These are phyloP conservation scores for Gossypium stocksii DNA, from an alignment of 345 rosid genomes.

Conservation along the genomic window DNA sequence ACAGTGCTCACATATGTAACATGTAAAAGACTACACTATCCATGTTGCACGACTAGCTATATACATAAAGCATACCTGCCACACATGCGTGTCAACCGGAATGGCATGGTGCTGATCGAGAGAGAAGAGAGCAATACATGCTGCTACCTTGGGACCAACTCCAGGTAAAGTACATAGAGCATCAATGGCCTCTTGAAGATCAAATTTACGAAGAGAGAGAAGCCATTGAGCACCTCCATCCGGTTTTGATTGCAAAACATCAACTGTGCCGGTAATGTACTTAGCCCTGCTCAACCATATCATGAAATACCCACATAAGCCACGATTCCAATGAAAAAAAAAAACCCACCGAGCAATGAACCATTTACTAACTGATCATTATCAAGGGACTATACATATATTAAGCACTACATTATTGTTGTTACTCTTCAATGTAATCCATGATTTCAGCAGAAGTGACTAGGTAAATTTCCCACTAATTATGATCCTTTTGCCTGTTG, in stretches of 20 bases:
- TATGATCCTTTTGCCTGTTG: not conserved
- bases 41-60: not conserved
- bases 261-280: conserved; percentile 62
- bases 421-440: not conserved
- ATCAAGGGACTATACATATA: not conserved
- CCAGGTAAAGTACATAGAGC: conserved; percentile 86
- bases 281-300: conserved; percentile 60
- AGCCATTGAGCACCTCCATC: conserved; percentile 85
- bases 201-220: conserved; percentile 62
- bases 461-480: not conserved
- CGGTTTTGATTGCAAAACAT: conserved; percentile 61
- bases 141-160: conserved; percentile 92
- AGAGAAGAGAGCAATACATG: conserved; percentile 87
- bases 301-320: conserved; percentile 8
- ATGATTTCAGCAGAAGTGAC: no score
- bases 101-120: conserved; percentile 91
- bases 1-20: not conserved
- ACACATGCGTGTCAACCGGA: conserved; percentile 96
- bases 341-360: not conserved
- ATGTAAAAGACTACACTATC: not conserved
- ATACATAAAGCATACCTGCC: conserved; percentile 56
- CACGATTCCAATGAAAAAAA: not conserved
- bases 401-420: not conserved
- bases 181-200: conserved; percentile 55
- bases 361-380: not conserved